Base-by-base conservation (phyloP, 768 basidiomycete genomes). In the Tricholoma sp. region DNA sequence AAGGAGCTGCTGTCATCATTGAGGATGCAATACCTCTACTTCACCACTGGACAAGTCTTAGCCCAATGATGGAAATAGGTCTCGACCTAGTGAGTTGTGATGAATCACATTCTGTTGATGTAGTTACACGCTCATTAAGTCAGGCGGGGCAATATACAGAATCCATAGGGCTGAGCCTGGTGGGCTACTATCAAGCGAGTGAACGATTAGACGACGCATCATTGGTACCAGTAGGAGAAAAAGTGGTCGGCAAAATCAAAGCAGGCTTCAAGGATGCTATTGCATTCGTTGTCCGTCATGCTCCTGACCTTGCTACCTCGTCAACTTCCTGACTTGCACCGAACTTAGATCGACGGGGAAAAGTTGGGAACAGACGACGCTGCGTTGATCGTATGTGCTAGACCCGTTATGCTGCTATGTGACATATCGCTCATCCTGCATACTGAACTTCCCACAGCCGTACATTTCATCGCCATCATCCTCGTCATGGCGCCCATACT, bases 41-140 rank as follows among this genome's bases (percentile, higher is more conserved):
- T 51, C 91, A 94, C 65, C 85, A 91, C 66, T 93, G 90, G 90
- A 90, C 89, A 6, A 85, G 80, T 62, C 76, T 94, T 53, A 88
- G 85, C 58, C 88, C 89, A 3, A 88, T 88, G 85, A 91, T 91
- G 86, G 89, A 91, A 66, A 84, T 90, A 58, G 91, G 89, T 24
- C 77, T 91, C 41, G 88, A 89, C 63, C 72, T 90, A 65, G 89
- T 89, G 61, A 61, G 84, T 71, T 29, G 34, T 17, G 17, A 15
- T 42, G 45, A 31, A 20, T 55, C 9, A 15, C 17, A 18, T 18
- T 29, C 28, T 36, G 54, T 12, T 39, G n/a, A 50, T 13, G 32
- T 44, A 24, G 24, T 24, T 24, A 24, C 24, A 55, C 28, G 36
- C 55, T 36, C 54, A 32, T 36, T 55, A 34, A 50, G 54, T 42